These are phyloP conservation scores for Suillus variegatus DNA, from an alignment of 768 basidiomycete species.

Conservation along the genomic window DNA sequence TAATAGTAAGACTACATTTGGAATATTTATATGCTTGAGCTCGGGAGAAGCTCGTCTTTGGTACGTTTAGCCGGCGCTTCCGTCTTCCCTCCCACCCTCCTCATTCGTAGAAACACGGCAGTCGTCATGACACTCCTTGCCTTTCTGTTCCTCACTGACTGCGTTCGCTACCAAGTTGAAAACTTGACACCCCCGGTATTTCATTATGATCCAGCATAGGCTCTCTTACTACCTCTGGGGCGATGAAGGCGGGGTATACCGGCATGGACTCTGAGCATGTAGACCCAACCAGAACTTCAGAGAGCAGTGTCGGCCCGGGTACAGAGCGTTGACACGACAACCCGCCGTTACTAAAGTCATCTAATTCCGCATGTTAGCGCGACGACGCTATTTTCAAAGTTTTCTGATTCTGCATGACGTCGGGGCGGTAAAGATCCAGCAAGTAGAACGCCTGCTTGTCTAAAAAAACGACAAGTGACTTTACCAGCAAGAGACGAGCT, in stretches of 20 bases:
- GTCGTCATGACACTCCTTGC: constrained; percentile 40
- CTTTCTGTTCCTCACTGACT: constrained; percentile 49
- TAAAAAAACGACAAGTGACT: neutral
- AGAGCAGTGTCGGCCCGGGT: constrained; percentile 7
- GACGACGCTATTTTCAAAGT: neutral
- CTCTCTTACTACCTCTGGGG: constrained; percentile 67
- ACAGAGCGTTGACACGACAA: constrained; percentile 9
- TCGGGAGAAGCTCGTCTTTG: constrained; percentile 64
- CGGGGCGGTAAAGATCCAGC: neutral
- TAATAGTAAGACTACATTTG: constrained; percentile 56
- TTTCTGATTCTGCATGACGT: neutral
- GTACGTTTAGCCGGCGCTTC: constrained; percentile 39
- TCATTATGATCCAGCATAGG: constrained; percentile 52
- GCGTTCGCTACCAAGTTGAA: constrained; percentile 44
- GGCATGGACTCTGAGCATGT: constrained; percentile 26
- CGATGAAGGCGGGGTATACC: constrained; percentile 37
- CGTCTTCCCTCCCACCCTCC: neutral
- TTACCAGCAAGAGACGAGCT: neutral
- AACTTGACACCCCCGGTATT: constrained; percentile 47
- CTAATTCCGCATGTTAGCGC: neutral
- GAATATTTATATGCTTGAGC: constrained; percentile 54
- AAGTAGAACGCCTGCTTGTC: neutral
- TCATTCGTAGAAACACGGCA: constrained; percentile 29
- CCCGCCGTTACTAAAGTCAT: neutral
- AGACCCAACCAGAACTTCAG: constrained; percentile 18